phyloP scores from a whole-genome alignment of 768 basidiomycete species.

The Amanita inopinata region DNA sequence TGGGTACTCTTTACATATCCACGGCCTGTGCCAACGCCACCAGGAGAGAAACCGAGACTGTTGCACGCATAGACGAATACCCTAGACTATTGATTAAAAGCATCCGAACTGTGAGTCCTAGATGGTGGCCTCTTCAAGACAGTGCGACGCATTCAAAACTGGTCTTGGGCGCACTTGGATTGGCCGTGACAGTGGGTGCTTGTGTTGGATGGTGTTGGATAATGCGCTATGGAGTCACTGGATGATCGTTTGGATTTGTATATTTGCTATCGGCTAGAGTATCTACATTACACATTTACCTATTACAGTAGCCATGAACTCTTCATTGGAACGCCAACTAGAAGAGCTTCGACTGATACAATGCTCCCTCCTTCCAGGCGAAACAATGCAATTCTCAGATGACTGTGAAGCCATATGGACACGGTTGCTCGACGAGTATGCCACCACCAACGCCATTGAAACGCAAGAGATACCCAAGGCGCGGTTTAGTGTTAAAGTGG shows the following conservation, averaged over 20 bases:
- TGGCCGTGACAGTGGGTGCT: background rate
- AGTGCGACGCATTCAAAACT: background rate
- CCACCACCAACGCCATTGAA: background rate
- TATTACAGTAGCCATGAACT: too few relatives aligned
- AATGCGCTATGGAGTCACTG: too few relatives aligned
- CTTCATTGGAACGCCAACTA: conserved; percentile 13
- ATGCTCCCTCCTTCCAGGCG: conserved; percentile 55
- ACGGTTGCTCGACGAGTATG: conserved; percentile 11
- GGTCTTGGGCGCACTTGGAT: background rate
- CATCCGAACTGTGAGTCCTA: conserved; percentile 56
- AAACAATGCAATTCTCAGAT: conserved; percentile 37
- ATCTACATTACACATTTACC: too few relatives aligned
- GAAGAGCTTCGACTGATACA: conserved; percentile 53
- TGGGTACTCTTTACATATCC: conserved; percentile 75
- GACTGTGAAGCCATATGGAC: conserved; percentile 19
- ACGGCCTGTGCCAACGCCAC: conserved; percentile 15
- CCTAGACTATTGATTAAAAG: conserved; percentile 55
- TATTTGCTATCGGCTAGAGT: too few relatives aligned
- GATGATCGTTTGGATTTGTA: background rate
- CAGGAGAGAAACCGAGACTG: conserved; percentile 28
- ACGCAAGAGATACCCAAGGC: conserved; percentile 3
- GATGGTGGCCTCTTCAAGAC: conserved; percentile 47
- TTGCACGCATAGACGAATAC: conserved; percentile 50
- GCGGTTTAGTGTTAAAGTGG: background rate
- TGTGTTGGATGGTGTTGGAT: conserved; percentile 2